Evolutionary conservation across 2,329 filamentous ascomycete species (phyloP).

Genomic region (Aspergillus ustus): DNA sequence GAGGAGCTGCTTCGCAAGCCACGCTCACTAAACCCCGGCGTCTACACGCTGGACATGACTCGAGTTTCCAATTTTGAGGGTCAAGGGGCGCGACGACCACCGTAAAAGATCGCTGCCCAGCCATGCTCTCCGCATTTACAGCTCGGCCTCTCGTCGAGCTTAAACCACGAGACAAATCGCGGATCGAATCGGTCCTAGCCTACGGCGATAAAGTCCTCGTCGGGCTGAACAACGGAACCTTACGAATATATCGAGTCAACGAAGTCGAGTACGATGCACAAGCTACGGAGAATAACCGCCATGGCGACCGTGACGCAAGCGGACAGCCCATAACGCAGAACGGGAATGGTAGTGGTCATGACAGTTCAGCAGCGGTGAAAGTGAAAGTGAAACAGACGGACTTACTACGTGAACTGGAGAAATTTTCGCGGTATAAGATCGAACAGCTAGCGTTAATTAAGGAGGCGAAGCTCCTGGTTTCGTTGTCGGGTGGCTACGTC

Average conservation of each 20-base stretch:
- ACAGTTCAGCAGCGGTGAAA: conserved; percentile 4
- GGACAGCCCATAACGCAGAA: conserved; percentile 23
- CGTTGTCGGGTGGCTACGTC: conserved; percentile 85
- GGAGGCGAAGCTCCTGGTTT: conserved; percentile 88
- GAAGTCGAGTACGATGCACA: conserved; percentile 56
- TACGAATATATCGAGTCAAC: conserved; percentile 91
- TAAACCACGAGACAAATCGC: conserved; percentile 91
- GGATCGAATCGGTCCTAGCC: conserved; percentile 92
- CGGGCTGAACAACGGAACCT: conserved; percentile 83
- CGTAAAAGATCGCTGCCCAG: conserved; percentile 25
- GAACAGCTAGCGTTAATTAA: conserved; percentile 96
- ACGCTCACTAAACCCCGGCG: neutral
- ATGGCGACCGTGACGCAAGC: conserved; percentile 2
- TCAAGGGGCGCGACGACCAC: conserved; percentile 26
- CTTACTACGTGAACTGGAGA: conserved; percentile 87
- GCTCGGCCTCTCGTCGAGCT: conserved; percentile 97
- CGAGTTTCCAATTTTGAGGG: conserved; percentile 14
- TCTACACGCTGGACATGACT: conserved; percentile 25
- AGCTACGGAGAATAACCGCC: conserved; percentile 24
- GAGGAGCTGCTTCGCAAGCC: conserved; percentile 11
- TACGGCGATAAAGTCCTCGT: conserved; percentile 92
- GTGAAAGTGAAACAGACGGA: conserved; percentile 68
- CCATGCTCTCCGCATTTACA: conserved; percentile 96
- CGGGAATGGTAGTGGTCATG: conserved; percentile 7
- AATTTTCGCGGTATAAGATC: conserved; percentile 86